Conservation (phyloP, 495 filamentous ascomycete species). For the Penicillium maclennaniae region DNA sequence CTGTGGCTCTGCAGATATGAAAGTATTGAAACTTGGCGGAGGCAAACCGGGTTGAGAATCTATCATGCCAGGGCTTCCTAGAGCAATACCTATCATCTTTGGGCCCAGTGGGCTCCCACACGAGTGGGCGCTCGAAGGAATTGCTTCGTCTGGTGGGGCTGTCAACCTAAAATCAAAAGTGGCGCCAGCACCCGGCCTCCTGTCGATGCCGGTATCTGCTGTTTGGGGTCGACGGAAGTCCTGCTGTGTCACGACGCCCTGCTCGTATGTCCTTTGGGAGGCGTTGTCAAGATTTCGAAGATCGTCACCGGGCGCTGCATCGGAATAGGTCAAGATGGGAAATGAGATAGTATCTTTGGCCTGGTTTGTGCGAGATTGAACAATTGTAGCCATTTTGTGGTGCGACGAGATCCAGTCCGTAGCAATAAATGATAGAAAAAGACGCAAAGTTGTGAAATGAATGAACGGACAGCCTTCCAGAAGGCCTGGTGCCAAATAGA, state of each 20-base stretch:
- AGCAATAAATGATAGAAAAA: conserved; percentile 5
- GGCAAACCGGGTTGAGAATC: conserved; percentile 16
- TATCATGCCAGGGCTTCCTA: conserved; percentile 50
- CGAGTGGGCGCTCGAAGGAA: conserved; percentile 10
- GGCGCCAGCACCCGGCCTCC: conserved; percentile 12
- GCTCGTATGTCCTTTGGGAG: conserved; percentile 7
- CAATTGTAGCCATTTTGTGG: conserved; percentile 28
- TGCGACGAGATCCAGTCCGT: neutral
- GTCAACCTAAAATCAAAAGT: conserved; percentile 41
- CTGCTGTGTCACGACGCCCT: conserved; percentile 7
- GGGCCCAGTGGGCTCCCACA: conserved; percentile 20
- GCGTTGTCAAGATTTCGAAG: conserved; percentile 16
- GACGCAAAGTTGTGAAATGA: conserved; percentile 18
- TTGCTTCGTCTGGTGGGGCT: conserved; percentile 26
- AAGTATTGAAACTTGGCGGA: conserved; percentile 21
- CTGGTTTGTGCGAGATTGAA: conserved; percentile 26
- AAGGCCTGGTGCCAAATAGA: conserved; percentile 33
- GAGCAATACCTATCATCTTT: conserved; percentile 49
- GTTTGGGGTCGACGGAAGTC: conserved; percentile 24
- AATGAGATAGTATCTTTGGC: conserved; percentile 29
- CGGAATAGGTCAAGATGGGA: conserved; percentile 33
- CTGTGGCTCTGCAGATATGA: conserved; percentile 17
- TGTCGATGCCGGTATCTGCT: conserved; percentile 17
- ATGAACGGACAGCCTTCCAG: conserved; percentile 50
- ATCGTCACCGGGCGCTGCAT: conserved; percentile 35